phyloP scores from a whole-genome alignment of 805 yeast genomes.

The Wickerhamiella azymoides region DNA sequence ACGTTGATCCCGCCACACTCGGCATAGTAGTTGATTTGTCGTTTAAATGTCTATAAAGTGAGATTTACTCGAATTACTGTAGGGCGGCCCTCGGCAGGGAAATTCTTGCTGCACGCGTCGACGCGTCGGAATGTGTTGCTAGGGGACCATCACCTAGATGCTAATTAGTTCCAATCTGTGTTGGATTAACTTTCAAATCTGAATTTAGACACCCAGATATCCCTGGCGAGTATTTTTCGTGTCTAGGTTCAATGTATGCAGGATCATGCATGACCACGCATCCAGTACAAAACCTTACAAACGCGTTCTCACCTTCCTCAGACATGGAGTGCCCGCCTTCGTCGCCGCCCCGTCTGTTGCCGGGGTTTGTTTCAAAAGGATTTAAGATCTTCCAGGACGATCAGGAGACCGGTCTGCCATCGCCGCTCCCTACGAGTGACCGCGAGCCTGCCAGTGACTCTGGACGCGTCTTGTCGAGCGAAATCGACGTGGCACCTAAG shows the following conservation, averaged over 20 bases:
- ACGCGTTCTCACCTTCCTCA: conserved; percentile 7
- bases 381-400: conserved; percentile 12
- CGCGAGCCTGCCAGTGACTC: conserved; percentile 8
- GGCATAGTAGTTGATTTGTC: not conserved
- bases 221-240: not conserved
- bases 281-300: not conserved
- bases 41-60: not conserved
- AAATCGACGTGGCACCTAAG: not conserved
- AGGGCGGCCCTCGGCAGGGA: not conserved
- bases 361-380: conserved; percentile 8
- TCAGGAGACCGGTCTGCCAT: conserved; percentile 10
- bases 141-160: not conserved
- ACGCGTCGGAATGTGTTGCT: not conserved
- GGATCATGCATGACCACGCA: not conserved
- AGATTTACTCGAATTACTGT: no score
- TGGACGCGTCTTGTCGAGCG: not conserved
- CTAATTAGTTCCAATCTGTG: not conserved
- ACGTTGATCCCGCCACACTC: not conserved
- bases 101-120: not conserved
- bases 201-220: no score
- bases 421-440: conserved; percentile 18
- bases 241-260: not conserved
- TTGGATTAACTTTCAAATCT: no score
- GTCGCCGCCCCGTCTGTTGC: conserved; percentile 13
- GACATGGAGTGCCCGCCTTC: conserved; percentile 16